A percentile compares a stretch with the other conserved stretches of the same genome.
Conservation (phyloP, 352 stramenopile genomes). For the Globisporangium viniferum region DNA sequence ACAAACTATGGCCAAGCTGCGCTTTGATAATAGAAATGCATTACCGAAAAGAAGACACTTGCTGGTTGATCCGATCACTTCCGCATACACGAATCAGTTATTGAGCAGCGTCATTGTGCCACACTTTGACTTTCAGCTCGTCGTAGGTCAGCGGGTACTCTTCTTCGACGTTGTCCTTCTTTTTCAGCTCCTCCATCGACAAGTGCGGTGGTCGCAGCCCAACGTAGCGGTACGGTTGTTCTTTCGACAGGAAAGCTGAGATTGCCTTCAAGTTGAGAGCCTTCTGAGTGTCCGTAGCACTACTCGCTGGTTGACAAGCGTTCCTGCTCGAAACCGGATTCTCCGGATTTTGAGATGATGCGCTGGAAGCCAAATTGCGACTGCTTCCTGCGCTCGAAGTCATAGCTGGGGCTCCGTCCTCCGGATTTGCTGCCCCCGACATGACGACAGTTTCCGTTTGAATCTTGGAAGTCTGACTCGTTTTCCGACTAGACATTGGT, state of each 20-base stretch:
- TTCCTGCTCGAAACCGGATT: not conserved
- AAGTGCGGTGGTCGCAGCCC: conserved; percentile 62
- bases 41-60: conserved; percentile 10
- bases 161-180: conserved; percentile 83
- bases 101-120: conserved; percentile 38
- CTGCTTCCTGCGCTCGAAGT: not conserved
- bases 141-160: conserved; percentile 86
- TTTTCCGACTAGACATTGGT: not conserved
- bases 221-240: conserved; percentile 72
- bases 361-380: conserved; percentile 6
- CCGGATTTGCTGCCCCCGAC: not conserved
- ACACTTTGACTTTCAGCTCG: conserved; percentile 84
- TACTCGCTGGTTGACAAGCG: not conserved
- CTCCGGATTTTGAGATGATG: not conserved
- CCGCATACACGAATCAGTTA: not conserved
- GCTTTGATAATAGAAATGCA: conserved; percentile 32
- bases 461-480: not conserved
- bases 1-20: conserved; percentile 7
- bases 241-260: conserved; percentile 44
- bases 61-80: not conserved
- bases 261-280: conserved; percentile 29
- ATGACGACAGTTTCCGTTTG: not conserved
- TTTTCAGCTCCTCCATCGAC: conserved; percentile 74
- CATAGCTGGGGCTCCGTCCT: not conserved
- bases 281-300: conserved; percentile 14